phyloP scores from a whole-genome alignment of 1,139 yeast genomes.

The Diutina rugosa region DNA sequence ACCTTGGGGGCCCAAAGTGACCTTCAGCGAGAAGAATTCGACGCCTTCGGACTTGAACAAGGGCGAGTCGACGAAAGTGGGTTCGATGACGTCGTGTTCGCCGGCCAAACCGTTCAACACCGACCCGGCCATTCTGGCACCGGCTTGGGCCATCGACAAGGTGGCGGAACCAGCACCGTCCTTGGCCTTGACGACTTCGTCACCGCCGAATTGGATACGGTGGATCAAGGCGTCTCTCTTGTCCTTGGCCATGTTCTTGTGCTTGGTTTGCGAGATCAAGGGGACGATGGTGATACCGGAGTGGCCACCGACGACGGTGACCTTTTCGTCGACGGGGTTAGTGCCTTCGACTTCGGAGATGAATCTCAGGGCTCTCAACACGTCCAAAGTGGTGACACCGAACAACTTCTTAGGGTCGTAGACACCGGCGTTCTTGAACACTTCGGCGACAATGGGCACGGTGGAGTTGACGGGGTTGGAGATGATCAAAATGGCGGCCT shows the following conservation, averaged over 20 bases:
- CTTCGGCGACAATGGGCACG: constrained; percentile 86
- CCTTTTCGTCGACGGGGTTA: constrained; percentile 45
- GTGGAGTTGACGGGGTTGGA: constrained; percentile 96
- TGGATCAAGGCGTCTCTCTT: constrained; percentile 59
- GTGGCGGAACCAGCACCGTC: constrained; percentile 94
- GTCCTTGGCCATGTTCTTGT: constrained; percentile 35
- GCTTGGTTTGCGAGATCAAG: constrained; percentile 55
- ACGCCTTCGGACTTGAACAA: constrained; percentile 30
- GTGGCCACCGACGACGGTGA: constrained; percentile 94
- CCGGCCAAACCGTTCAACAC: constrained; percentile 65
- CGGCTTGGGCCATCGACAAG: constrained; percentile 94
- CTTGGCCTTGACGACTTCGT: constrained; percentile 92
- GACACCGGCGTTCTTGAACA: constrained; percentile 59
- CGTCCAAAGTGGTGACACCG: constrained; percentile 89
- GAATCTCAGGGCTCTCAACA: constrained; percentile 82
- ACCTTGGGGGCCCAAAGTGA: constrained; percentile 46
- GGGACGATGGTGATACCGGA: constrained; percentile 94
- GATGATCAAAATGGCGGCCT: constrained; percentile 66
- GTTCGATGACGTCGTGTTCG: constrained; percentile 35
- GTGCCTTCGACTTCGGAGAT: constrained; percentile 52
- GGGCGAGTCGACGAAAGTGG: constrained; percentile 36
- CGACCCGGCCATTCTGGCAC: constrained; percentile 67
- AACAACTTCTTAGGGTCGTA: constrained; percentile 73
- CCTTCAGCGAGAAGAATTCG: constrained; percentile 54
- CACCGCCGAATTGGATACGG: constrained; percentile 95